Percentiles rank a stretch among this genome's conserved stretches.
Conservation (phyloP, 2,329 filamentous ascomycete species). For the Aureobasidium vineae region DNA sequence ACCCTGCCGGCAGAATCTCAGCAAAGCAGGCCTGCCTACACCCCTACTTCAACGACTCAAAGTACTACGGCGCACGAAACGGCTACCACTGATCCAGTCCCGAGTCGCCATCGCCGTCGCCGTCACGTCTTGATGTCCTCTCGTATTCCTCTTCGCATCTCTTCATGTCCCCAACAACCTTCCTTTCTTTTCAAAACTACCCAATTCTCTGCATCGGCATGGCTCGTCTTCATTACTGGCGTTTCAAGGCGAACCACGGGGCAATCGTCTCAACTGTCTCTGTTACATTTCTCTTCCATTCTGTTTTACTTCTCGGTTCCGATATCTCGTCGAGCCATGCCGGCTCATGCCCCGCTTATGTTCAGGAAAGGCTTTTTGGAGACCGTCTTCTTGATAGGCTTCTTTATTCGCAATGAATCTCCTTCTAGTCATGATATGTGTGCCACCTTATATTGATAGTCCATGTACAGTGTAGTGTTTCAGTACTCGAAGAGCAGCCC, state of each 20-base stretch:
- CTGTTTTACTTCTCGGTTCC: not conserved
- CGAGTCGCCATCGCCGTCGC: not conserved
- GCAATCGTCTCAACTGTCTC: not conserved
- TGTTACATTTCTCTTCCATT: slow-evolving; percentile 19
- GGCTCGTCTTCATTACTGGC: slow-evolving; percentile 12
- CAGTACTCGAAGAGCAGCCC: slow-evolving; percentile 48
- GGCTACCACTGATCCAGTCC: slow-evolving; percentile 30
- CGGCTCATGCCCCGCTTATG: slow-evolving; percentile 14
- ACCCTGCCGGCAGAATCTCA: slow-evolving; percentile 81
- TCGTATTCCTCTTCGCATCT: slow-evolving; percentile 18
- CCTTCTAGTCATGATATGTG: slow-evolving; percentile 14
- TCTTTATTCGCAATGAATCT: slow-evolving; percentile 21
- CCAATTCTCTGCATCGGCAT: slow-evolving; percentile 23
- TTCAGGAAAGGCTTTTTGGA: slow-evolving; percentile 23
- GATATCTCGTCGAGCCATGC: slow-evolving; percentile 11
- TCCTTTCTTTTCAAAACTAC: slow-evolving; percentile 7
- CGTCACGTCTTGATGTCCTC: slow-evolving; percentile 20
- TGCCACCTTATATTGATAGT: not conserved
- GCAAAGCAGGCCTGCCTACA: slow-evolving; percentile 85
- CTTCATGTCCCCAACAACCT: slow-evolving; percentile 14
- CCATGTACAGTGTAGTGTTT: slow-evolving; percentile 22
- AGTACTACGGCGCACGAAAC: slow-evolving; percentile 30
- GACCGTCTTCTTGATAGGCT: slow-evolving; percentile 17
- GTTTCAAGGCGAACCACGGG: slow-evolving; percentile 8
- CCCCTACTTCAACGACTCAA: slow-evolving; percentile 64